A percentile compares a stretch with the other conserved stretches of the same genome.
Evolutionary conservation across 768 basidiomycete genomes (phyloP).

Genomic region (Suillus bovinus): DNA sequence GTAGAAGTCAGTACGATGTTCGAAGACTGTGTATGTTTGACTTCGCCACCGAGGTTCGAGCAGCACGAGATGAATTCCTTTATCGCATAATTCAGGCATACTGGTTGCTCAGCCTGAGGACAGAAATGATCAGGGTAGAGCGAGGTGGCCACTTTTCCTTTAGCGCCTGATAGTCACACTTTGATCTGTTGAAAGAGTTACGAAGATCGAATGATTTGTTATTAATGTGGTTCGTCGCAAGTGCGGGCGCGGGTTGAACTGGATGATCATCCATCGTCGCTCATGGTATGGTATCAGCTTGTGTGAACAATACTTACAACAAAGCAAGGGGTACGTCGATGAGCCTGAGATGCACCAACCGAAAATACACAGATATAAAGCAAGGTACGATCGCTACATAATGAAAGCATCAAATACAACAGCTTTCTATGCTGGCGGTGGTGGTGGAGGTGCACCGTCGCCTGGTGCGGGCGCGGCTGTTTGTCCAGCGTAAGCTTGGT

Average conservation of each 20-base stretch:
- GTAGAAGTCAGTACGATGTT: neutral
- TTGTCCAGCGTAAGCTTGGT: constrained; percentile 69
- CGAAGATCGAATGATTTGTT: neutral
- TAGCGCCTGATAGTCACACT: neutral
- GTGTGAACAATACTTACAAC: neutral
- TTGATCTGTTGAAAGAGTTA: neutral
- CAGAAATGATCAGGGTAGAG: neutral
- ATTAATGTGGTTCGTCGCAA: neutral
- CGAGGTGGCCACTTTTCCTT: neutral
- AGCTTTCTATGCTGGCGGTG: constrained; percentile 25
- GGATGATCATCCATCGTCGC: neutral
- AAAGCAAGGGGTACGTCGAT: neutral
- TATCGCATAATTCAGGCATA: neutral
- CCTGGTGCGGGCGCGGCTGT: constrained; percentile 30
- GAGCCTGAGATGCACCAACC: constrained; percentile 7
- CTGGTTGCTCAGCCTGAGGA: neutral
- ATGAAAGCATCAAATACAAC: constrained; percentile 6
- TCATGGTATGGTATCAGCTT: neutral
- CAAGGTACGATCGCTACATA: constrained; percentile 28
- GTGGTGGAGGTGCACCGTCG: constrained; percentile 22
- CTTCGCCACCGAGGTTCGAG: neutral
- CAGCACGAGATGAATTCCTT: neutral
- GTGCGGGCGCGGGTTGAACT: neutral
- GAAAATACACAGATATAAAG: constrained; percentile 35
- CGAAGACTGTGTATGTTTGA: neutral